Evolutionary conservation across 1,139 yeast genomes (phyloP).

Genomic region (Scheffersomyces parashehatae): DNA sequence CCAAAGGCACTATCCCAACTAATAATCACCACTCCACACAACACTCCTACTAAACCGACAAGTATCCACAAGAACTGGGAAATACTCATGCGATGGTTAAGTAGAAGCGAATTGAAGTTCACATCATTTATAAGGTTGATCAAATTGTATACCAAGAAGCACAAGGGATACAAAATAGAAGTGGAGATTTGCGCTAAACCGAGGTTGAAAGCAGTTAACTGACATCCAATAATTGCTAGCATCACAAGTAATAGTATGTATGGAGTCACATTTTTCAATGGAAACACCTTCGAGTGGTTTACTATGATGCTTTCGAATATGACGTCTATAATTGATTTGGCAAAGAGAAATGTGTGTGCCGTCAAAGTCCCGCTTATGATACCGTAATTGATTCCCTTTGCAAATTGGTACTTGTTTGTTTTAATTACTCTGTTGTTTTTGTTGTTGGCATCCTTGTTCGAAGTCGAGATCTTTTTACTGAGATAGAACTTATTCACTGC

Average conservation of each 20-base stretch:
- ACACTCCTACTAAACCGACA: constrained; percentile 58
- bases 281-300: constrained; percentile 19
- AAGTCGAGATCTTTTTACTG: constrained; percentile 1
- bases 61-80: constrained; percentile 44
- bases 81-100: constrained; percentile 30
- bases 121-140: constrained; percentile 74
- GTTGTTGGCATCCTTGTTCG: not conserved
- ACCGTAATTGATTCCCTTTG: constrained; percentile 65
- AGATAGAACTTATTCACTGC: constrained; percentile 19
- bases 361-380: constrained; percentile 75
- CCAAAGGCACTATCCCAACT: constrained; percentile 48
- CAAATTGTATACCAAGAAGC: constrained; percentile 81
- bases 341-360: constrained; percentile 82
- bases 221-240: constrained; percentile 69
- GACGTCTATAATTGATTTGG: constrained; percentile 79
- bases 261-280: constrained; percentile 28
- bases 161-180: constrained; percentile 77
- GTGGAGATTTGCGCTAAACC: constrained; percentile 77
- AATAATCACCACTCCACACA: constrained; percentile 43
- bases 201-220: constrained; percentile 70
- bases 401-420: constrained; percentile 24
- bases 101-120: constrained; percentile 53
- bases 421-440: not conserved
- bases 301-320: constrained; percentile 47
- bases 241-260: constrained; percentile 60